Conservation (phyloP, 2,329 filamentous ascomycete genomes). For the Iodosphaeria phyllophila region DNA sequence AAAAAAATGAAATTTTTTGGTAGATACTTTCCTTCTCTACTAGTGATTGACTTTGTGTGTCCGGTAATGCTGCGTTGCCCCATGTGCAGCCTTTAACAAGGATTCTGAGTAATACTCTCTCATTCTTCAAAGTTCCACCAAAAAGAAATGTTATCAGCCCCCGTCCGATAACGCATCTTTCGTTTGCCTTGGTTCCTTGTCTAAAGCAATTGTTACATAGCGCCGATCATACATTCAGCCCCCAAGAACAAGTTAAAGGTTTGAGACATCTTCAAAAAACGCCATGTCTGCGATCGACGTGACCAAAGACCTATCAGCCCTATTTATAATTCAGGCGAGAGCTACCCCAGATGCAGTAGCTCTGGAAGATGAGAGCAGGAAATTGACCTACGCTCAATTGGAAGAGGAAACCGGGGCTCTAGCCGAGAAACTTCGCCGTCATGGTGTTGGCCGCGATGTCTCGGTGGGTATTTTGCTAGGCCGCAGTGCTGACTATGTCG, state of each 20-base stretch:
- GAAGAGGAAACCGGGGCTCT: conserved; percentile 48
- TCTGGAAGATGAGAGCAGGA: conserved; percentile 48
- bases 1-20: no score
- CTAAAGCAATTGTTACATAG: no score
- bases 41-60: no score
- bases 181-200: no score
- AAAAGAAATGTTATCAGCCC: no score
- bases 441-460: conserved; percentile 54
- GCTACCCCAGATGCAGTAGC: conserved; percentile 51
- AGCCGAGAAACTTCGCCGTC: conserved; percentile 39
- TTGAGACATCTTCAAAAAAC: conserved; percentile 3
- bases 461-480: conserved; percentile 60
- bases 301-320: conserved; percentile 51
- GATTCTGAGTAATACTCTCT: no score
- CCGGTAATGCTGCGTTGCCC: no score
- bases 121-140: no score
- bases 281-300: conserved; percentile 50
- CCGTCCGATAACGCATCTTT: no score
- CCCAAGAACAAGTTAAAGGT: not conserved
- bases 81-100: no score
- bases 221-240: not conserved
- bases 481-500: conserved; percentile 61
- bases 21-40: no score
- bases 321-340: conserved; percentile 51
- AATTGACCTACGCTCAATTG: conserved; percentile 56